These are phyloP conservation scores for Solanum bulbocastanum DNA, from an alignment of 257 asterid genomes.

Conservation along the genomic window DNA sequence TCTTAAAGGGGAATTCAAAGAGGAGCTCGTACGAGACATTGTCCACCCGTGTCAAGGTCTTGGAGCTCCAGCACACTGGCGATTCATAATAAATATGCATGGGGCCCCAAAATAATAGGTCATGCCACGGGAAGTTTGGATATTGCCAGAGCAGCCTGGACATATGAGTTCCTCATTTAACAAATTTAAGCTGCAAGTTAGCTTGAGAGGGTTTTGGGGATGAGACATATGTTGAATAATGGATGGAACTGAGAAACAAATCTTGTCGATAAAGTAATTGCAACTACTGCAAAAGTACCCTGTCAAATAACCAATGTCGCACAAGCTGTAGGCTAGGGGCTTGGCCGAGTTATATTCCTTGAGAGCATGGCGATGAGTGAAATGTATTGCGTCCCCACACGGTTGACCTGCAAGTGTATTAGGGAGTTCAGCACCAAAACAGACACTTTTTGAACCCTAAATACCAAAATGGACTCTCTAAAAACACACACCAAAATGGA, in stretches of 20 bases:
- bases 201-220: background rate
- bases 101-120: background rate
- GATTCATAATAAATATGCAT: background rate
- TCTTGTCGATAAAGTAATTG: background rate
- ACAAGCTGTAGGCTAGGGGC: background rate
- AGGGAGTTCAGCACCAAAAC: background rate
- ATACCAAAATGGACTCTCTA: too few species aligned
- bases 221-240: background rate
- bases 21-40: background rate
- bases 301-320: background rate
- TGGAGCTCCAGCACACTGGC: background rate
- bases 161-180: background rate
- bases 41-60: background rate
- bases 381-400: background rate
- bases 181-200: background rate
- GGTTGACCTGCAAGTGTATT: background rate
- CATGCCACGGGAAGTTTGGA: background rate
- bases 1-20: background rate
- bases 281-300: background rate
- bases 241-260: background rate
- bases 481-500: background rate
- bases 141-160: background rate
- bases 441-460: background rate
- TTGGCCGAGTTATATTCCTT: background rate
- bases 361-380: background rate